A percentile compares a stretch with the other conserved stretches of the same genome.
phyloP scores from a whole-genome alignment of 768 basidiomycete species.

The Albatrellus ellisii region DNA sequence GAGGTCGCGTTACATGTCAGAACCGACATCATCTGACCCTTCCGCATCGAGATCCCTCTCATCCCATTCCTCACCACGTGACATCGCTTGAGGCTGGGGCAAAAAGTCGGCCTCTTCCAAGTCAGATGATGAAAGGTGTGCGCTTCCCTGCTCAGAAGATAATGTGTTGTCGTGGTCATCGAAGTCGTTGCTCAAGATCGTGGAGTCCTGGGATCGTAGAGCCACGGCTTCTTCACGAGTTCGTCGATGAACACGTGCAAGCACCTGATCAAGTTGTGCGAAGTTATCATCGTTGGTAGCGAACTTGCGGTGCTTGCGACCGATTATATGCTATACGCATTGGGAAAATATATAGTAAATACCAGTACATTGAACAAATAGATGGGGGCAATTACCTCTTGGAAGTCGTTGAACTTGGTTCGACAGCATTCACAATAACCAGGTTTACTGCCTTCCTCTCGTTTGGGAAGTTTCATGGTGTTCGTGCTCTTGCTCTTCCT shows the following conservation, averaged over 20 bases:
- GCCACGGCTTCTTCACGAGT: conserved; percentile 22
- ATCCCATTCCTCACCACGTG: conserved; percentile 4
- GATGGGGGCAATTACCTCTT: conserved; percentile 37
- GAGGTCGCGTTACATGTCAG: neutral
- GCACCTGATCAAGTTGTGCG: conserved; percentile 58
- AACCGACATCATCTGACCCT: neutral
- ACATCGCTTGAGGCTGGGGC: conserved; percentile 9
- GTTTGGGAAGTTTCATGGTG: conserved; percentile 57
- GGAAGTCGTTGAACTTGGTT: conserved; percentile 79
- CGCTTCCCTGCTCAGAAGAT: too few species aligned
- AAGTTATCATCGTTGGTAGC: conserved; percentile 73
- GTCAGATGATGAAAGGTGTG: conserved; percentile 6
- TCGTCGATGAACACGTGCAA: conserved; percentile 45
- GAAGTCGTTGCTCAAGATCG: neutral
- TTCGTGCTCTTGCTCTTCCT: conserved; percentile 76
- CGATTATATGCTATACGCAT: conserved; percentile 52
- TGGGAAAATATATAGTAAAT: conserved; percentile 3
- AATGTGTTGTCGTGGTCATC: neutral
- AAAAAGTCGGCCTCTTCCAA: conserved; percentile 13
- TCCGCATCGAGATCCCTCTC: conserved; percentile 6
- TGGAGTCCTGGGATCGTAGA: conserved; percentile 7
- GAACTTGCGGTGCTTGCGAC: conserved; percentile 71
- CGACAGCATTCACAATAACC: conserved; percentile 98
- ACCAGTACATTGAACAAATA: neutral
- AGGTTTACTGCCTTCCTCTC: conserved; percentile 81